Conservation (phyloP, 768 basidiomycete genomes). For the Rubroboletus pulcherrimus region DNA sequence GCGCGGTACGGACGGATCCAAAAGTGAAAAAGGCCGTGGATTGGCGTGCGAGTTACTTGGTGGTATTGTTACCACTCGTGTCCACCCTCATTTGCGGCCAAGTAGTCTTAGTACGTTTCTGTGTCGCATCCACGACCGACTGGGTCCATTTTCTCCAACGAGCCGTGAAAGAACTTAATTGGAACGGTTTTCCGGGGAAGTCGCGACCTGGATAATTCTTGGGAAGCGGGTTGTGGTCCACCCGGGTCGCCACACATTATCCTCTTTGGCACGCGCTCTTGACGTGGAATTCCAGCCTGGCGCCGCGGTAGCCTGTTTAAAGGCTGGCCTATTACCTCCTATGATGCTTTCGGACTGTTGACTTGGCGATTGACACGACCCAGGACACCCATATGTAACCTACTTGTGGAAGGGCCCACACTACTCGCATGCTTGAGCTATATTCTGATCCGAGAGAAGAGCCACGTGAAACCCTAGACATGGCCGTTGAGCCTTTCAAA, state of each 20-base stretch:
- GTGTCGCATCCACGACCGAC: conserved; percentile 15
- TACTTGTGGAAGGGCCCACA: not conserved
- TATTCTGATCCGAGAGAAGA: conserved; percentile 20
- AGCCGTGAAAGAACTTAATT: conserved; percentile 12
- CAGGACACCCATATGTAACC: conserved; percentile 21
- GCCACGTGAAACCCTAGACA: conserved; percentile 22
- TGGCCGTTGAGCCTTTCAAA: conserved; percentile 19
- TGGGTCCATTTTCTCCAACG: conserved; percentile 2
- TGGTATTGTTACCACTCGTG: conserved; percentile 12
- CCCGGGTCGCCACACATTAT: conserved; percentile 12
- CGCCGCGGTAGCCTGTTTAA: conserved; percentile 12
- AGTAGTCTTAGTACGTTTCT: conserved; percentile 22
- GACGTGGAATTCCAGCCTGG: conserved; percentile 17
- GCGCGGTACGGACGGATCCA: conserved; percentile 12
- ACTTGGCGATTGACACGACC: conserved; percentile 26
- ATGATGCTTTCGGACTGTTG: conserved; percentile 17
- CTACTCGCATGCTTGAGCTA: conserved; percentile 7
- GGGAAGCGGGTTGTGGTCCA: conserved; percentile 7
- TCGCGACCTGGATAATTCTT: conserved; percentile 8
- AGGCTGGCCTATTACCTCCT: conserved; percentile 19
- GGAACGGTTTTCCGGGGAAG: conserved; percentile 9
- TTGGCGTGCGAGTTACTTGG: conserved; percentile 1
- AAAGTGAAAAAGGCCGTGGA: conserved; percentile 12
- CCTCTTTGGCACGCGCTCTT: conserved; percentile 16
- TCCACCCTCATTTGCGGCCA: conserved; percentile 19